phyloP scores from a whole-genome alignment of 208 protist genomes.

The Leishmania major region DNA sequence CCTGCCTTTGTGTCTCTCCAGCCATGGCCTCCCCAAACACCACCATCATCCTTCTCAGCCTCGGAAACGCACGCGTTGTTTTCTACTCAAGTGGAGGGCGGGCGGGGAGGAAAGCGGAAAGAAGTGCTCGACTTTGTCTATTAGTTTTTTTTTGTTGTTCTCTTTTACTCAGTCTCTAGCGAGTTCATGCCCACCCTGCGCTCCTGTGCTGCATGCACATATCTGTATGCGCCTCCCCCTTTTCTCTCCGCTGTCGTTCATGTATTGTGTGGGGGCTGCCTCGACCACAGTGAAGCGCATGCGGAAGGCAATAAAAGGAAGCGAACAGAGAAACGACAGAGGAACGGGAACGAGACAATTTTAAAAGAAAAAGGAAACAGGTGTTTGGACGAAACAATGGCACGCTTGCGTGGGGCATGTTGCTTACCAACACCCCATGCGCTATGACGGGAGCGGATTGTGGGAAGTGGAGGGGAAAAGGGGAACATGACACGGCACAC shows the following conservation, averaged over 20 bases:
- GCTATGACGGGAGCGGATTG: neutral
- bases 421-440: neutral
- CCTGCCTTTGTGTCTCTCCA: neutral
- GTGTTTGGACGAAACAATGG: no score
- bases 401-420: neutral
- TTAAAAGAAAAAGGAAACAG: neutral
- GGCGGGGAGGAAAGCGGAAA: neutral
- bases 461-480: neutral
- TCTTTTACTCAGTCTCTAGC: neutral
- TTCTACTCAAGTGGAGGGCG: neutral
- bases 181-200: neutral
- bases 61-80: neutral
- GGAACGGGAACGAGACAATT: neutral
- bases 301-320: neutral
- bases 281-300: neutral
- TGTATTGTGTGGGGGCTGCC: neutral
- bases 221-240: neutral
- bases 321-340: neutral
- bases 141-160: neutral
- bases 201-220: neutral
- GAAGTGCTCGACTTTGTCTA: neutral
- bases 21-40: neutral
- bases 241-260: neutral
- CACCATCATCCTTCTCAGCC: neutral
- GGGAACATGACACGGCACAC: neutral